Base-by-base conservation (phyloP, 495 filamentous ascomycete genomes). In the Hypomontagnella monticulosa region DNA sequence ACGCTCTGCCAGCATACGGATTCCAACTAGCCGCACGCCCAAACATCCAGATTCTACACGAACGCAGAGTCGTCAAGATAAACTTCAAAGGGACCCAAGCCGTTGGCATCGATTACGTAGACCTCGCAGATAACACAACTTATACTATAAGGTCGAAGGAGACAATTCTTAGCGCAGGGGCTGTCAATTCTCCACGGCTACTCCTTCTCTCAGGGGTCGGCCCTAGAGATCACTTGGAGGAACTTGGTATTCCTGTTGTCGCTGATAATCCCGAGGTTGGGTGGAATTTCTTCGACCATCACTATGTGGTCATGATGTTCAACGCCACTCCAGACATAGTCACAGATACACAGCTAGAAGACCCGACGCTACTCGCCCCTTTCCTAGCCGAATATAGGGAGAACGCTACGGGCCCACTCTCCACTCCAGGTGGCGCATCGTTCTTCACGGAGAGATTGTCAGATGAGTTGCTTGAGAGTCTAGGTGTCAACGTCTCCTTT, bases 171-270 rank as follows among this genome's bases (percentile, higher is more conserved):
- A 79, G 75, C 9, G 75, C 76, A 18, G 85, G 85, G 1, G 77
- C 83, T 3, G 67, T 85, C 37, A 80, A 87, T 55, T 75, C 77
- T 3, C 85, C 85, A 9, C 80, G 83, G 36, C 73, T 87, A 38
- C 77, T 87, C 1, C 81, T 85, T 75, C 79, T 85, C 19, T 86
- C 83, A 1, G 85, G 85, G 4, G 81, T 88, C 46, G 85, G 85
- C 1, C 80, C 83, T 1, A 67, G 71, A 8, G 38, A 63, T 0
- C 74, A 84, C 8, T 77, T 88, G 0, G 33, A 71, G 23, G 55
- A 76, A n/a, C 79, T 80, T 66, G 66, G 75, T 20, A 84, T 87
- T 41, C 73, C 75, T 0, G 66, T 83, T 2, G 46, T 83, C 11
- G 71, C 78, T 0, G 72, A 84, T 32, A 63, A 83, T 0, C 76